These are phyloP conservation scores for Malassezia slooffiae DNA, from an alignment of 1,284 basidiomycete species.

Conservation along the genomic window DNA sequence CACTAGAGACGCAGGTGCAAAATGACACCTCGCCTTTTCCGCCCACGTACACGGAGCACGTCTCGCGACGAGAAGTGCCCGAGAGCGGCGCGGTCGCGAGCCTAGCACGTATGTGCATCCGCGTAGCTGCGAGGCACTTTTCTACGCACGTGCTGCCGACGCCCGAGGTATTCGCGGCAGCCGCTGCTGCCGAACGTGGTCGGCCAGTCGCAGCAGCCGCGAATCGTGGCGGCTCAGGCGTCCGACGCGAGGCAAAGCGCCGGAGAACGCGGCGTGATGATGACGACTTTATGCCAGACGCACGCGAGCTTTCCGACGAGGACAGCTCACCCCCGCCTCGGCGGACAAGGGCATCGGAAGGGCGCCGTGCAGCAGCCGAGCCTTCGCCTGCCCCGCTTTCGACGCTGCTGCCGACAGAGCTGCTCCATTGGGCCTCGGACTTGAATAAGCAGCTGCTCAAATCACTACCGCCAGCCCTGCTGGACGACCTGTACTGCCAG, in stretches of 20 bases:
- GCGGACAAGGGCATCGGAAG: too few relatives aligned
- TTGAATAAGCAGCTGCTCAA: slow-evolving; percentile 8
- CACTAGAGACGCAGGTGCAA: slow-evolving; percentile 14
- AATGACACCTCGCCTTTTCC: slow-evolving; percentile 17
- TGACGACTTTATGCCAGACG: slow-evolving; percentile 13
- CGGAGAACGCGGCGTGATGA: background rate
- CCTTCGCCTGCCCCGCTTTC: too few relatives aligned
- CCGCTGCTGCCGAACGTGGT: too few relatives aligned
- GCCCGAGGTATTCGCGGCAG: background rate
- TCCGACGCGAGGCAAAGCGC: too few relatives aligned
- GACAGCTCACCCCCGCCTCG: too few relatives aligned
- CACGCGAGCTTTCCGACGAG: too few relatives aligned
- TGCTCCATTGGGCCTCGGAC: too few relatives aligned
- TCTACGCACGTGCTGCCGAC: slow-evolving; percentile 13
- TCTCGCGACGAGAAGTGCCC: slow-evolving; percentile 6
- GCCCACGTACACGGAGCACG: slow-evolving; percentile 10
- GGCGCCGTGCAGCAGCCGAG: too few relatives aligned
- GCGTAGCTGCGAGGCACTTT: slow-evolving; percentile 5
- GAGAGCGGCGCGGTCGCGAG: too few relatives aligned
- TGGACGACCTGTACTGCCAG: slow-evolving; percentile 2
- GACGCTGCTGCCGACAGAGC: too few relatives aligned
- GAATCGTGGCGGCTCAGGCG: too few relatives aligned
- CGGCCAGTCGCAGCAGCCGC: too few relatives aligned
- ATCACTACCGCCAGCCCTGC: slow-evolving; percentile 1
- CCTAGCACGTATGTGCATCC: background rate